These are phyloP conservation scores for Collybia sordida DNA, from an alignment of 768 basidiomycete genomes.

Conservation along the genomic window DNA sequence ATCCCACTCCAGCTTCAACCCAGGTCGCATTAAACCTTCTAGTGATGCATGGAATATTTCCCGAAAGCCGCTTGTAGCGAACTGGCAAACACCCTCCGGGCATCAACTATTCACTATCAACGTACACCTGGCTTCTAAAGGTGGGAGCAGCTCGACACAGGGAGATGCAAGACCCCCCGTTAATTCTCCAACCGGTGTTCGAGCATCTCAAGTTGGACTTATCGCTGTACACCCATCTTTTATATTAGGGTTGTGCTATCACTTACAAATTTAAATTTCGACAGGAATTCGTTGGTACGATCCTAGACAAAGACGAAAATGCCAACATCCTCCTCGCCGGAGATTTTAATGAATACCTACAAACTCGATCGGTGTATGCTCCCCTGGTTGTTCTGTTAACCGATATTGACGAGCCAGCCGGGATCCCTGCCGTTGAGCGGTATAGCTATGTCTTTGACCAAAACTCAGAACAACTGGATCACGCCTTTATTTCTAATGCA, in stretches of 20 bases:
- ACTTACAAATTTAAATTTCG: not conserved
- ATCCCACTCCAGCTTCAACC: conserved; percentile 48
- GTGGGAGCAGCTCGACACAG: conserved; percentile 51
- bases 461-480: conserved; percentile 59
- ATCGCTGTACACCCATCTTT: conserved; percentile 41
- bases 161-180: conserved; percentile 61
- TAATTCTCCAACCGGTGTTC: conserved; percentile 47
- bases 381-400: conserved; percentile 38
- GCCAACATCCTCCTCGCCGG: conserved; percentile 57
- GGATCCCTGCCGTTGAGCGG: conserved; percentile 46
- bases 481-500: conserved; percentile 50
- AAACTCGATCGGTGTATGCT: conserved; percentile 50
- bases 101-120: conserved; percentile 56
- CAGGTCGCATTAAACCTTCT: conserved; percentile 59
- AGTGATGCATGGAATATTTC: conserved; percentile 54
- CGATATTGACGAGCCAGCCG: conserved; percentile 53
- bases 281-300: conserved; percentile 47
- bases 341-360: conserved; percentile 62
- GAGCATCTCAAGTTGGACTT: conserved; percentile 48
- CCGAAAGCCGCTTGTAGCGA: conserved; percentile 60
- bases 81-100: conserved; percentile 48
- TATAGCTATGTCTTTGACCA: conserved; percentile 66
- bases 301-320: conserved; percentile 38
- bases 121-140: conserved; percentile 59
- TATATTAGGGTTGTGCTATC: not conserved